Evolutionary conservation across 2,329 filamentous ascomycete genomes (phyloP).

Genomic region (Blumeria hordei): DNA sequence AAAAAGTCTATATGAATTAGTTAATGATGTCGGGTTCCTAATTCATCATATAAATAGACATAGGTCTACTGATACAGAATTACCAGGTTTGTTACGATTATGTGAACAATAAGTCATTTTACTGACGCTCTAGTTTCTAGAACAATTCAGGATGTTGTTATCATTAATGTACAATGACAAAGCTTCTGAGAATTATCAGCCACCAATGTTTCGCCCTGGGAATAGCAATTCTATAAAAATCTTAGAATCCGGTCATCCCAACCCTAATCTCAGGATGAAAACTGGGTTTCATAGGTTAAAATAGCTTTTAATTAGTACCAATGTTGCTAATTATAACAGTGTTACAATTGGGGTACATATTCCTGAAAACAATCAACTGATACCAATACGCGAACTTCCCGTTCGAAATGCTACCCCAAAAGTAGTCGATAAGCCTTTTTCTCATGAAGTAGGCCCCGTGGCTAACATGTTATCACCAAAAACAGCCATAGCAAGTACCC

Average conservation of each 20-base stretch:
- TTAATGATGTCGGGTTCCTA: conserved; percentile 2
- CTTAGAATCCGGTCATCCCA: conserved; percentile 1
- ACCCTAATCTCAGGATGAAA: conserved; percentile 2
- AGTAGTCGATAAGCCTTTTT: not conserved
- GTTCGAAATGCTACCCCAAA: not conserved
- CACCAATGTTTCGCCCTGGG: conserved; percentile 6
- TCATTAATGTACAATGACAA: conserved; percentile 6
- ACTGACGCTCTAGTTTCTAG: not conserved
- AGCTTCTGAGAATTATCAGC: conserved; percentile 5
- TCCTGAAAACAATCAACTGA: not conserved
- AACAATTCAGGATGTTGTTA: conserved; percentile 4
- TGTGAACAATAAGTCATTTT: no score
- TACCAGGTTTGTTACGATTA: not conserved
- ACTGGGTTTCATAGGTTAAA: conserved; percentile 5
- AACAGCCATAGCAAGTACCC: not conserved
- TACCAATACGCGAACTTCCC: not conserved
- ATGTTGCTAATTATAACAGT: not conserved
- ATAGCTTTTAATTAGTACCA: not conserved
- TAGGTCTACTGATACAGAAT: not conserved
- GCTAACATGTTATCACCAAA: not conserved
- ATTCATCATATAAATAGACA: conserved; percentile 2
- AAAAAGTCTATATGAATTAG: conserved; percentile 2
- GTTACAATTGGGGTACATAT: conserved; percentile 2
- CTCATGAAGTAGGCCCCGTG: not conserved
- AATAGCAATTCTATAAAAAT: conserved; percentile 3